phyloP scores from a whole-genome alignment of 2,329 filamentous ascomycete species.

The Exophiala aquamarina region DNA sequence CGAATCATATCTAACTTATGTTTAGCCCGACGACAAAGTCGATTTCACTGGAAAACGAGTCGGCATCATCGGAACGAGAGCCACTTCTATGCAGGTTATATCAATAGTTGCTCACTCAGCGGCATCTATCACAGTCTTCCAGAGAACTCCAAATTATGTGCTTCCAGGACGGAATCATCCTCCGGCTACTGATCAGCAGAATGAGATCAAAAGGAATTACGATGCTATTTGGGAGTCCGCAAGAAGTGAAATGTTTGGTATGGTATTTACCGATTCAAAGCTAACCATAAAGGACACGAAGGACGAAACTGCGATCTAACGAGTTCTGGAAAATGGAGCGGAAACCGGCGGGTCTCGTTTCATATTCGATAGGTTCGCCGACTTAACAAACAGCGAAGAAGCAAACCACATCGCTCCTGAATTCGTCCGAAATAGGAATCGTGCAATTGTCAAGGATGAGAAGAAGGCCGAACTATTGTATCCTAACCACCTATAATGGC shows the following conservation, averaged over 20 bases:
- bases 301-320: conserved; percentile 24
- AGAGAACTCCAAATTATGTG: conserved; percentile 62
- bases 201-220: conserved; percentile 22
- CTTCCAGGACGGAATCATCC: conserved; percentile 15
- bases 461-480: conserved; percentile 54
- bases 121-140: conserved; percentile 44
- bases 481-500: conserved; percentile 36
- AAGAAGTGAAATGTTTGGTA: conserved; percentile 32
- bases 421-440: conserved; percentile 56
- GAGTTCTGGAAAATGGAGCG: conserved; percentile 33
- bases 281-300: conserved; percentile 9
- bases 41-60: conserved; percentile 51
- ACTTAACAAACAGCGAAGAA: conserved; percentile 47
- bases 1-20: conserved; percentile 57
- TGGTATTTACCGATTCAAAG: conserved; percentile 17
- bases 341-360: conserved; percentile 54
- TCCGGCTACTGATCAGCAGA: conserved; percentile 30
- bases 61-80: conserved; percentile 65
- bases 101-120: conserved; percentile 23
- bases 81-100: conserved; percentile 44
- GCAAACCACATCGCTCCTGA: conserved; percentile 55
- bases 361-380: conserved; percentile 56
- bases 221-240: conserved; percentile 31
- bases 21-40: conserved; percentile 57
- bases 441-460: conserved; percentile 52